These are phyloP conservation scores for Claviceps pazoutovae DNA, from an alignment of 2,329 filamentous ascomycete genomes.

Conservation along the genomic window DNA sequence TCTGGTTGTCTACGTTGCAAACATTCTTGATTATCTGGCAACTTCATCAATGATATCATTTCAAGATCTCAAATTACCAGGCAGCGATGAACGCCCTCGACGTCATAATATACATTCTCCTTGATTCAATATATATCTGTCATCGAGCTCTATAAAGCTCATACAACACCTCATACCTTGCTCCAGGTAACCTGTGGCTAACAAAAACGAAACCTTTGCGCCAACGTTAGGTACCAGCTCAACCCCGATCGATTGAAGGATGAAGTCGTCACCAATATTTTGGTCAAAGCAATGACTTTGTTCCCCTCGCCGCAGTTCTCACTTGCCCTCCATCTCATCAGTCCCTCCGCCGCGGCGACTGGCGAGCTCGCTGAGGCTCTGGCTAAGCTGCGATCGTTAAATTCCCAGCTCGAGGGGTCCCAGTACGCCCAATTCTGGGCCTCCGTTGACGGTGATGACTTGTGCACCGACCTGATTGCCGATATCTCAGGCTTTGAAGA, in stretches of 20 bases:
- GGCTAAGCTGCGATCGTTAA: conserved; percentile 70
- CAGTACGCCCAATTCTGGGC: conserved; percentile 91
- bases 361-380: conserved; percentile 81
- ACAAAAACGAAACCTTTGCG: neutral
- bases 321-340: conserved; percentile 85
- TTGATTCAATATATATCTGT: conserved; percentile 37
- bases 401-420: conserved; percentile 75
- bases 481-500: conserved; percentile 95
- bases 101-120: conserved; percentile 37
- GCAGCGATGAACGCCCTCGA: conserved; percentile 33
- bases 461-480: conserved; percentile 89
- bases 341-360: conserved; percentile 53
- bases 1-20: neutral
- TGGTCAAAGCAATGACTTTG: conserved; percentile 93
- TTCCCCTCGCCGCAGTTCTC: conserved; percentile 95
- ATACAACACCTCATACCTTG: neutral
- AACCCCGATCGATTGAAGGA: conserved; percentile 96
- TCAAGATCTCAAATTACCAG: conserved; percentile 99
- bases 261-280: conserved; percentile 96
- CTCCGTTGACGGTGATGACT: conserved; percentile 81
- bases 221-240: conserved; percentile 77
- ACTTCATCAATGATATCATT: conserved; percentile 54
- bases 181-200: neutral
- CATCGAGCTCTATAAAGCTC: neutral
- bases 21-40: conserved; percentile 7